phyloP scores from a whole-genome alignment of 768 basidiomycete genomes.

The Termitomyces sp. region DNA sequence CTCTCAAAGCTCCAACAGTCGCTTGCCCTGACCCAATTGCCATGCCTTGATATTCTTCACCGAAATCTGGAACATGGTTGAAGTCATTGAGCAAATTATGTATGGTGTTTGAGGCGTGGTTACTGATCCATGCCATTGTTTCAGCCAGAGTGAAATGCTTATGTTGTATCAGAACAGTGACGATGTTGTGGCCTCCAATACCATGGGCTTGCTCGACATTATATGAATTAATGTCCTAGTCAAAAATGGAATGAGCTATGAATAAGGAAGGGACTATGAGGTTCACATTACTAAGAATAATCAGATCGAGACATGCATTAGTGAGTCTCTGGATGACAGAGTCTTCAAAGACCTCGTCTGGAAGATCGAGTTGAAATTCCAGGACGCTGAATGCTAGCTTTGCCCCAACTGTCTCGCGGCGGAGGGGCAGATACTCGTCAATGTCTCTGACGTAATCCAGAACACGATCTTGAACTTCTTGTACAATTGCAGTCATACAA shows the following conservation, averaged over 20 bases:
- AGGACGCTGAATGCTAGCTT: background rate
- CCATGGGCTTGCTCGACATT: background rate
- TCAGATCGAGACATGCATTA: background rate
- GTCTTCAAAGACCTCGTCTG: background rate
- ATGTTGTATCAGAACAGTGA: background rate
- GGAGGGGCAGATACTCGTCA: background rate
- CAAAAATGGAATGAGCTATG: background rate
- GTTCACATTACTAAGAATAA: background rate
- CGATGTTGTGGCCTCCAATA: background rate
- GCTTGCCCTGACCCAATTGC: background rate
- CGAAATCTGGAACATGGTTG: background rate
- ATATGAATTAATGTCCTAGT: background rate
- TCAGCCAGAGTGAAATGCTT: background rate
- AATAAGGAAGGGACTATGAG: background rate
- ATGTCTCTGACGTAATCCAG: background rate
- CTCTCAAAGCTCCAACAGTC: background rate
- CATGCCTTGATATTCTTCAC: background rate
- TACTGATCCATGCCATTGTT: background rate
- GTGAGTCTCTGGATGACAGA: background rate
- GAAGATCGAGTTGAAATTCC: background rate
- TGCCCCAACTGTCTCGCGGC: background rate
- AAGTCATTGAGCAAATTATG: background rate
- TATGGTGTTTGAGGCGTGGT: background rate
- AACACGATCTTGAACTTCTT: background rate
- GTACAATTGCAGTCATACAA: background rate